Base-by-base conservation (phyloP, 257 asterid genomes). In the Petunia secreta region DNA sequence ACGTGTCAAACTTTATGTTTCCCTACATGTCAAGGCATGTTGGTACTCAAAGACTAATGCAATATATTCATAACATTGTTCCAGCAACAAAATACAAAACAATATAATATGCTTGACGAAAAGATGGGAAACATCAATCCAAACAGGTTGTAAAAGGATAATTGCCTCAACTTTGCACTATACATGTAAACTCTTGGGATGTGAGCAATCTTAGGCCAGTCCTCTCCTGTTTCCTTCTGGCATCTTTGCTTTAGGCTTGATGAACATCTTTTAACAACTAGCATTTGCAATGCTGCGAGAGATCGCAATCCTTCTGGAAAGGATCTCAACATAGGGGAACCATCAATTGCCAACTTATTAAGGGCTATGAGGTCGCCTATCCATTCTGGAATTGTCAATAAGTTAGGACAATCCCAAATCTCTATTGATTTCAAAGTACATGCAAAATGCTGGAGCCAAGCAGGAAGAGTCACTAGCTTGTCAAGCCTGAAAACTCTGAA, bases 201-300 rank as follows among this genome's bases (percentile, higher is more conserved):
- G 63, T 52, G 79, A 52, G 60, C 14, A 75, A 75, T 75, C 3
- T 75, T 75, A 52, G 79, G 65, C 79, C 79, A 75, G 38, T 75
- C 50, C 50, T 57, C 64, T 6, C 65, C 79, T 37, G 1, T 54
- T 75, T 53, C 50, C 38, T 57, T 5, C 52, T 57, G 37, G 65
- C 65, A 53, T n/a, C 38, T 54, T 75, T 14, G 34, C 36, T 10
- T 74, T 46, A 74, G 48, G 2, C 10, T 52, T 74, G 60, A 48
- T 46, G 63, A 74, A 38, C 63, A 36, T 11, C 41, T 2, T 6
- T 0, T 15, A 15, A 74, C 14, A 34, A 1, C 5, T 34, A 74
- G 48, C 48, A 5, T 0, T 50, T 74, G 65, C 37, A 53, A 57
- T 36, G 52, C 79, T 14, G 79, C 1, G 15, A 75, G 79, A 39